A percentile compares a stretch with the other conserved stretches of the same genome.
Evolutionary conservation across 1,139 yeast genomes (phyloP).

Genomic region (Blastobotrys malaysiensis): DNA sequence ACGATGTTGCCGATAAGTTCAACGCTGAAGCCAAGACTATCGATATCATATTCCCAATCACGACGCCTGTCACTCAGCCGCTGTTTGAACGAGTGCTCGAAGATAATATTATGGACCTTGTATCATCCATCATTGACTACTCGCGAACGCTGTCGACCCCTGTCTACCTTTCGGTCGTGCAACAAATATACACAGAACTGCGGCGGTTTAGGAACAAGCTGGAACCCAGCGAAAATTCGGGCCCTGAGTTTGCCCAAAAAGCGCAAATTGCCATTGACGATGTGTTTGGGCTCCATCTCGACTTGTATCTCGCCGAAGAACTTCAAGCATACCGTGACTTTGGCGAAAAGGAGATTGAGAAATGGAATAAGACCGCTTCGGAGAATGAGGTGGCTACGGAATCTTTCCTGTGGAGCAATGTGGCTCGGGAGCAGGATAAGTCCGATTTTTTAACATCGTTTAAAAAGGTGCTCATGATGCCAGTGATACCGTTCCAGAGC

Average conservation of each 20-base stretch:
- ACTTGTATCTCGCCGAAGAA: conserved; percentile 39
- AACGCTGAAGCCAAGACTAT: conserved; percentile 34
- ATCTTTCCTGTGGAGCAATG: conserved; percentile 39
- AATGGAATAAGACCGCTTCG: conserved; percentile 33
- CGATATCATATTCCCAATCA: conserved; percentile 33
- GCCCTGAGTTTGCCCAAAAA: conserved; percentile 32
- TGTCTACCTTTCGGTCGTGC: conserved; percentile 23
- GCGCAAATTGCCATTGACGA: conserved; percentile 41
- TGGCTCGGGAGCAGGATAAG: conserved; percentile 40
- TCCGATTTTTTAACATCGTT: conserved; percentile 50
- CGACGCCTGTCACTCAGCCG: conserved; percentile 28
- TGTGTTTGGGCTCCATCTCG: conserved; percentile 41
- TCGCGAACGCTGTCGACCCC: conserved; percentile 9
- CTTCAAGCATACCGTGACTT: conserved; percentile 32
- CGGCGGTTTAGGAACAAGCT: conserved; percentile 24
- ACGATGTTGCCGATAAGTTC: conserved; percentile 34
- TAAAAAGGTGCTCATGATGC: conserved; percentile 40
- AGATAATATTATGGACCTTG: conserved; percentile 32
- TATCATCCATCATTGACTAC: conserved; percentile 25
- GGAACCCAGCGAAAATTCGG: conserved; percentile 32
- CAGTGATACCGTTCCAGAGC: conserved; percentile 23
- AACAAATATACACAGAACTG: conserved; percentile 21
- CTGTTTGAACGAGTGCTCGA: conserved; percentile 35
- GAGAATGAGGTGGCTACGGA: conserved; percentile 39
- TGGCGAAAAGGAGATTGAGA: conserved; percentile 30